These are phyloP conservation scores for Dioscorea alata DNA, from an alignment of 106 monocot genomes.

Conservation along the genomic window DNA sequence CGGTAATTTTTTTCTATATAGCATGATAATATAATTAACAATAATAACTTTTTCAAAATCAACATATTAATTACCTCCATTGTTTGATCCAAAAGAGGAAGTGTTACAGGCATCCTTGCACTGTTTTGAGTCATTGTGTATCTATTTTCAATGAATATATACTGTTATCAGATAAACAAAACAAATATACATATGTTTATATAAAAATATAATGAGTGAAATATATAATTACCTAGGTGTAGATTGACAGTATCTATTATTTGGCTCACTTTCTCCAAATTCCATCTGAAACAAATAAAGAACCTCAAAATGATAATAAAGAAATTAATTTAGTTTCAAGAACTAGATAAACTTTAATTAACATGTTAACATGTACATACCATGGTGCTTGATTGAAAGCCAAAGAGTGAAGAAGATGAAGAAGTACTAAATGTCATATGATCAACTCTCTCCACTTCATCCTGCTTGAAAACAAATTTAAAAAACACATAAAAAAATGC, in stretches of 20 bases:
- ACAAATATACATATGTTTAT: background rate
- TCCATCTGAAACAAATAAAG: conserved; percentile 8
- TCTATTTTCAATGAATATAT: too few relatives aligned
- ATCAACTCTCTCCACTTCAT: background rate
- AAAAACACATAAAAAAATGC: background rate
- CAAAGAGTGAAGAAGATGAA: background rate
- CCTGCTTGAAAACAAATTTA: background rate
- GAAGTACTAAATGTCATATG: background rate
- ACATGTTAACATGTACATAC: background rate
- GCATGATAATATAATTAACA: too few relatives aligned
- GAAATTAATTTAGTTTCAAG: too few relatives aligned
- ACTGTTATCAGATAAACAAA: background rate
- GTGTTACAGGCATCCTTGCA: conserved; percentile 3
- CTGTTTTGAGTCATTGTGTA: too few relatives aligned
- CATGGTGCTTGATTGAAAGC: background rate
- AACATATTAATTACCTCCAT: conserved; percentile 8
- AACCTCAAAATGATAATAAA: background rate
- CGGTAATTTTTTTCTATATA: background rate
- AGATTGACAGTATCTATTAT: conserved; percentile 3
- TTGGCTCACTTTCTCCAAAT: conserved; percentile 6
- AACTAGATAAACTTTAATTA: too few relatives aligned
- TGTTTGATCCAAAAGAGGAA: conserved; percentile 14
- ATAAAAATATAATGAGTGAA: background rate
- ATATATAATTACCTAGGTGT: background rate
- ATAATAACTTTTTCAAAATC: too few relatives aligned